Percentiles rank a stretch among this genome's conserved stretches.
Evolutionary conservation across 148 eudicot genomes (phyloP).

Genomic region (Cornus suecica): DNA sequence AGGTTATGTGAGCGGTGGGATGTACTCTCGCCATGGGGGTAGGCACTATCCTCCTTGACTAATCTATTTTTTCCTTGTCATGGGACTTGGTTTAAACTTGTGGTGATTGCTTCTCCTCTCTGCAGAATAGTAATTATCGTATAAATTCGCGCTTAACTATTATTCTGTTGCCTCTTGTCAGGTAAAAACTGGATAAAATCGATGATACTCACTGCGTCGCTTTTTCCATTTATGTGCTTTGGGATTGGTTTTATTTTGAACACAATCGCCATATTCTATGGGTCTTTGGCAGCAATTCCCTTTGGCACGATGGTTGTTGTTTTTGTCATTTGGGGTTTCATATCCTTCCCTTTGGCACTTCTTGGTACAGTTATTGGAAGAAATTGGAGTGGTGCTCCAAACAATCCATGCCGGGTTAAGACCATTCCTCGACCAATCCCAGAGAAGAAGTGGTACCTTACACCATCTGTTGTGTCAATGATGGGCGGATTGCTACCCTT

Average conservation of each 20-base stretch:
- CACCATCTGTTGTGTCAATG: conserved; percentile 67
- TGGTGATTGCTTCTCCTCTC: neutral
- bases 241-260: conserved; percentile 76
- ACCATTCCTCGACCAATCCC: conserved; percentile 92
- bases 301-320: conserved; percentile 83
- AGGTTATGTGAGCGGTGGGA: conserved; percentile 90
- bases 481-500: conserved; percentile 85
- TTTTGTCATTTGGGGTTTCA: conserved; percentile 81
- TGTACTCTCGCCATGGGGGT: conserved; percentile 85
- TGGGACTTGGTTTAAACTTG: neutral
- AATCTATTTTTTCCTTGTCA: neutral
- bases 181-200: conserved; percentile 85
- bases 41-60: conserved; percentile 16
- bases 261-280: conserved; percentile 80
- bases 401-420: conserved; percentile 85
- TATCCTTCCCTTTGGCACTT: conserved; percentile 84
- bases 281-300: conserved; percentile 86
- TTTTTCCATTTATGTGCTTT: conserved; percentile 80
- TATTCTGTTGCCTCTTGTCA: conserved; percentile 25
- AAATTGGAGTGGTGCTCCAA: conserved; percentile 82
- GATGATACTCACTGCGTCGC: conserved; percentile 77
- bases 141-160: neutral
- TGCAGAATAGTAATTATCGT: neutral
- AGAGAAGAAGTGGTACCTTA: conserved; percentile 89
- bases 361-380: conserved; percentile 86